Evolutionary conservation across 306 rosid genomes (phyloP).

Genomic region (Inga laurina): DNA sequence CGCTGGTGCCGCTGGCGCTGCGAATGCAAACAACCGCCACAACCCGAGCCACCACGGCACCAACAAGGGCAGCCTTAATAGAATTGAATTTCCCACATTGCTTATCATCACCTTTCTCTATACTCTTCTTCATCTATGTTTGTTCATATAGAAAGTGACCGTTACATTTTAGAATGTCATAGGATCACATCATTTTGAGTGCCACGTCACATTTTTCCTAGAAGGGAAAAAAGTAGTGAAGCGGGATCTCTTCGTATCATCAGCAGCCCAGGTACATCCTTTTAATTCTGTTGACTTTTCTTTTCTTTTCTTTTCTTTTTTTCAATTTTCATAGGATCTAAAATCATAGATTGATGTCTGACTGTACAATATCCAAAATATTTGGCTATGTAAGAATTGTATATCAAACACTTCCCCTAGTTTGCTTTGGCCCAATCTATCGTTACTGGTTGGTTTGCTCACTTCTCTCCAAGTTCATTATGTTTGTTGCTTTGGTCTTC

Average conservation of each 20-base stretch:
- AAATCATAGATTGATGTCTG: neutral
- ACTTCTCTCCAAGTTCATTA: too few species aligned
- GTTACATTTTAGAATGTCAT: neutral
- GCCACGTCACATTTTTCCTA: neutral
- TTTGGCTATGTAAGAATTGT: too few species aligned
- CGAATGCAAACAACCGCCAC: conserved; percentile 21
- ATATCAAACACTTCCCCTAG: too few species aligned
- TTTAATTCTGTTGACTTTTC: neutral
- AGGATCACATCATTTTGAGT: neutral
- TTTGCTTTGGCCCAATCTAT: too few species aligned
- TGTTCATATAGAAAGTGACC: conserved; percentile 1
- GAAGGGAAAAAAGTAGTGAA: too few species aligned
- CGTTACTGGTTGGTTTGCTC: too few species aligned
- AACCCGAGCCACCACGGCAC: conserved; percentile 30
- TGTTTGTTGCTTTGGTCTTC: too few species aligned
- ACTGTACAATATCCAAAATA: too few species aligned
- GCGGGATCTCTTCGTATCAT: too few species aligned
- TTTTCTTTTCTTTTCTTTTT: neutral
- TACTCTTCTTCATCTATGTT: conserved; percentile 21
- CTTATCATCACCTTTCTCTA: conserved; percentile 30
- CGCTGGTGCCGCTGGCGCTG: conserved; percentile 36
- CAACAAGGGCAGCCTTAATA: conserved; percentile 30
- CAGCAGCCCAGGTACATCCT: too few species aligned
- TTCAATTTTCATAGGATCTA: neutral
- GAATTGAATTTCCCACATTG: conserved; percentile 22